Conservation (phyloP, 129 eudicot species). For the Artemisia argyi region DNA sequence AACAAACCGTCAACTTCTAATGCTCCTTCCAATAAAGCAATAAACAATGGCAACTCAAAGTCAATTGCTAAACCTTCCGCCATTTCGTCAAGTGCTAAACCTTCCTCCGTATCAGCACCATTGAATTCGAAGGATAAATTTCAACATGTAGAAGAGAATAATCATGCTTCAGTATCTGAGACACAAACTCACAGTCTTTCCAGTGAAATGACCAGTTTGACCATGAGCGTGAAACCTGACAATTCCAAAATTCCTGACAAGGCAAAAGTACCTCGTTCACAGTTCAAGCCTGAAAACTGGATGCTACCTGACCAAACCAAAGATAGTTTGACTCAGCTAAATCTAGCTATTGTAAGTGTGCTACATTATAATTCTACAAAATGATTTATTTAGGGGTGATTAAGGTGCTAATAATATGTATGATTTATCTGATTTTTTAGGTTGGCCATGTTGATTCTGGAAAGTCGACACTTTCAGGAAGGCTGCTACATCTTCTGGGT, state of each 20-base stretch:
- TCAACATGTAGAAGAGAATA: constrained; percentile 24
- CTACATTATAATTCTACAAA: not conserved
- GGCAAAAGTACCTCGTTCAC: constrained; percentile 35
- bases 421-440: constrained; percentile 35
- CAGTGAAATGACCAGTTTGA: constrained; percentile 32
- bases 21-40: constrained; percentile 33
- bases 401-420: constrained; percentile 4
- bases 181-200: constrained; percentile 33
- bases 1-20: constrained; percentile 40
- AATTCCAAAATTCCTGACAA: constrained; percentile 37
- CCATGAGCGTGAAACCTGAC: constrained; percentile 50
- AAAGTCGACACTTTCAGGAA: constrained; percentile 95
- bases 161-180: constrained; percentile 27
- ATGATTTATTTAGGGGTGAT: not conserved
- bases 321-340: constrained; percentile 66
- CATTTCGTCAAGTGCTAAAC: constrained; percentile 30
- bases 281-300: constrained; percentile 86
- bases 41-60: constrained; percentile 31
- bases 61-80: constrained; percentile 36
- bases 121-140: constrained; percentile 31
- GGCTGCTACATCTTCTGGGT: constrained; percentile 88
- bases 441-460: constrained; percentile 99
- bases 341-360: constrained; percentile 90
- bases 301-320: constrained; percentile 53
- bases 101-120: constrained; percentile 41